A percentile compares a stretch with the other conserved stretches of the same genome.
These are phyloP conservation scores for Debaryomyces singareniensis DNA, from an alignment of 1,139 yeast genomes.

Conservation along the genomic window DNA sequence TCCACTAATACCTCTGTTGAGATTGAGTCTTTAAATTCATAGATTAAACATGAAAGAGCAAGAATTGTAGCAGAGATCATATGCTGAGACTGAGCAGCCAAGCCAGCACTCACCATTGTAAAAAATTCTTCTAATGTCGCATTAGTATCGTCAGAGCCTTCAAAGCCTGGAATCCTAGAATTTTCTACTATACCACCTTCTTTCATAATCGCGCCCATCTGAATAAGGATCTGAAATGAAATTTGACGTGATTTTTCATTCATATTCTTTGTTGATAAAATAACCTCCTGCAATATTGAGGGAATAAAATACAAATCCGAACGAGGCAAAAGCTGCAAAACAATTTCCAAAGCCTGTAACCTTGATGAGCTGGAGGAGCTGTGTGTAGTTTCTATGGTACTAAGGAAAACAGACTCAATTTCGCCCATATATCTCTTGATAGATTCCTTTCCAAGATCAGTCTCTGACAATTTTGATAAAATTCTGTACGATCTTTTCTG, in stretches of 20 bases:
- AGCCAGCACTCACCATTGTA: constrained; percentile 93
- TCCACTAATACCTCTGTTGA: constrained; percentile 58
- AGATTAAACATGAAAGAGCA: constrained; percentile 79
- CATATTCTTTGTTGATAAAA: constrained; percentile 85
- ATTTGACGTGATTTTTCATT: constrained; percentile 87
- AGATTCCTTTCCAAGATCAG: constrained; percentile 56
- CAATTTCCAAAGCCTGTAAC: constrained; percentile 55
- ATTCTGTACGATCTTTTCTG: constrained; percentile 92
- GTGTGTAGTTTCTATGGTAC: constrained; percentile 55
- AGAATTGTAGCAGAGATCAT: constrained; percentile 96
- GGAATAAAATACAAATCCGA: constrained; percentile 73
- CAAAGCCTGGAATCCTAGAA: constrained; percentile 61
- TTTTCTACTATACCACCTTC: constrained; percentile 67
- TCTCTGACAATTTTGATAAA: constrained; percentile 61
- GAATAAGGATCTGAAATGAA: constrained; percentile 68
- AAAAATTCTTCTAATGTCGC: constrained; percentile 78
- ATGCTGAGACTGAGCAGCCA: constrained; percentile 89
- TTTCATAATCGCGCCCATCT: constrained; percentile 76
- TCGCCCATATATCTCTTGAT: constrained; percentile 45
- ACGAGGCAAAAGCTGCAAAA: constrained; percentile 57
- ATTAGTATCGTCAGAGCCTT: constrained; percentile 50
- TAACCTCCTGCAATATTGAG: constrained; percentile 76
- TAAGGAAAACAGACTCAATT: constrained; percentile 55
- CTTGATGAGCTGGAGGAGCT: constrained; percentile 79
- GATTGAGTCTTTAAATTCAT: constrained; percentile 69